Conservation (phyloP, 257 asterid species). For the Haberlea rhodopensis region DNA sequence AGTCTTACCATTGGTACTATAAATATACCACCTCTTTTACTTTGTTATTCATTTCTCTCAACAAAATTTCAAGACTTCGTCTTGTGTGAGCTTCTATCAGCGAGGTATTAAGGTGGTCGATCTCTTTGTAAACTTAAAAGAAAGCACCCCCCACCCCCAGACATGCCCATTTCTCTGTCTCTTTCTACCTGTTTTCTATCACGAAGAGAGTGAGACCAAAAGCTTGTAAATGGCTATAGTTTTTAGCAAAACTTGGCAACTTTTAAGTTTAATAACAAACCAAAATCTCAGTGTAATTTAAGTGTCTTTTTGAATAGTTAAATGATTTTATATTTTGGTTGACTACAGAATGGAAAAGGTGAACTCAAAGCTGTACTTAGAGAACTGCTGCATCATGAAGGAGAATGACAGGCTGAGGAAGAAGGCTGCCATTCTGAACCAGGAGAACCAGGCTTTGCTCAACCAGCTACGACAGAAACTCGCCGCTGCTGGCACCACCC, state of each 20-base stretch:
- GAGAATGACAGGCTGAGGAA: slow-evolving; percentile 34
- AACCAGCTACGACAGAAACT: slow-evolving; percentile 27
- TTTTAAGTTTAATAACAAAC: no score
- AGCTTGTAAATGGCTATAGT: no score
- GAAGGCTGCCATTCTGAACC: slow-evolving; percentile 30
- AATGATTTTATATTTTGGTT: not conserved
- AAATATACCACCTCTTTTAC: not conserved
- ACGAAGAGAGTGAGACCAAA: not conserved
- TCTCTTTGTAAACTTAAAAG: no score
- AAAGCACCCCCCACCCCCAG: no score
- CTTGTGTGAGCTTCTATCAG: not conserved
- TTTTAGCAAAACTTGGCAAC: no score
- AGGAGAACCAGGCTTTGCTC: slow-evolving; percentile 31
- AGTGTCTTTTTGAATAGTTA: not conserved
- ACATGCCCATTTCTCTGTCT: not conserved
- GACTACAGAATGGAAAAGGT: slow-evolving; percentile 26
- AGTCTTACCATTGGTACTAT: no score
- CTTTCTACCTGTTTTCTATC: not conserved
- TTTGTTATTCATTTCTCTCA: not conserved
- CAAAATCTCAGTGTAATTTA: no score
- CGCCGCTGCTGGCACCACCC: not conserved
- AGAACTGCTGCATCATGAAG: slow-evolving; percentile 26
- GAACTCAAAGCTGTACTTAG: slow-evolving; percentile 28
- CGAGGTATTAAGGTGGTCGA: no score
- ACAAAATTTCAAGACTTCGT: not conserved